Evolutionary conservation across 768 basidiomycete species (phyloP).

Genomic region (Amanita inopinata): DNA sequence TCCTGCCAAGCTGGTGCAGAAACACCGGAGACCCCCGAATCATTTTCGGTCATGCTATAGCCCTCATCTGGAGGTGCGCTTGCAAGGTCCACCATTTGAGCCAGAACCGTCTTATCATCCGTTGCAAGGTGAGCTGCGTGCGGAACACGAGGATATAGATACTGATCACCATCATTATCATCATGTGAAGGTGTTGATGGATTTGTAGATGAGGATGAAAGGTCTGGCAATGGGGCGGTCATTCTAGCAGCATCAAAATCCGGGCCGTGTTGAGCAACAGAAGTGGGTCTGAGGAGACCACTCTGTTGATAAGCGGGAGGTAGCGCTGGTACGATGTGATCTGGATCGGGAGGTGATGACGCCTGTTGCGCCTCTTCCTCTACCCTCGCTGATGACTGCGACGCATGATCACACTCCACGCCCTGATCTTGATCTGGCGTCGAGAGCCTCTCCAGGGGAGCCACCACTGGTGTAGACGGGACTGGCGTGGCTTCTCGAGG

Average conservation of each 20-base stretch:
- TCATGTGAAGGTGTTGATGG: no score
- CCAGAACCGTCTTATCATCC: conserved; percentile 54
- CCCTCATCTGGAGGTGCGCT: conserved; percentile 39
- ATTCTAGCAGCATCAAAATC: neutral
- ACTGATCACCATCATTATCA: conserved; percentile 11
- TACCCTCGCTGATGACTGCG: neutral
- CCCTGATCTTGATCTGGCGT: neutral
- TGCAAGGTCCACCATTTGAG: conserved; percentile 38
- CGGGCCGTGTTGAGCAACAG: conserved; percentile 6
- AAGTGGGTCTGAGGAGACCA: no score
- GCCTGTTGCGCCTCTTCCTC: no score
- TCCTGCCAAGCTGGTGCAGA: conserved; percentile 50
- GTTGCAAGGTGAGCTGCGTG: conserved; percentile 52
- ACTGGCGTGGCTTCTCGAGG: no score
- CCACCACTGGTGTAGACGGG: neutral
- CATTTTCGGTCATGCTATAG: conserved; percentile 10
- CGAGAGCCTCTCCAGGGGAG: neutral
- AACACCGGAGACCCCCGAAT: conserved; percentile 17
- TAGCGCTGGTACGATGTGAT: conserved; percentile 14
- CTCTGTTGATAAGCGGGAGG: conserved; percentile 35
- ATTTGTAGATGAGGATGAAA: conserved; percentile 1
- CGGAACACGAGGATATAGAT: conserved; percentile 1
- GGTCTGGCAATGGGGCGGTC: neutral
- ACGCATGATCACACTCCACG: neutral
- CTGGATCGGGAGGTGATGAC: neutral